Evolutionary conservation across 495 filamentous ascomycete genomes (phyloP), one percentile per base, ranked within the genome.

Genomic region (Penicillium angulare): DNA sequence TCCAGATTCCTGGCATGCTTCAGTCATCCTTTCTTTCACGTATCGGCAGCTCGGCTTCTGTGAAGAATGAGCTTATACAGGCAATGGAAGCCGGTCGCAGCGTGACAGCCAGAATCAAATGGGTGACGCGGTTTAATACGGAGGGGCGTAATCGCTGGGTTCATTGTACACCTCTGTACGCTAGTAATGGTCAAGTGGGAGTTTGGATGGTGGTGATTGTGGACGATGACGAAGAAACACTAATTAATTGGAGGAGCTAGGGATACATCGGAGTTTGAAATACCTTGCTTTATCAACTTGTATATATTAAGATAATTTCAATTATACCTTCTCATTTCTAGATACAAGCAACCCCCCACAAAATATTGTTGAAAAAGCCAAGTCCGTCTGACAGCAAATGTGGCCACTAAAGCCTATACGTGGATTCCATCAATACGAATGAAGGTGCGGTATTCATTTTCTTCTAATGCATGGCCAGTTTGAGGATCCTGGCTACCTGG

Each of bases 131-230:
- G 29, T 63, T 63, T 15, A 72, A 57, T 17, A 54, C 68, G 4
- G 67, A 79, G 44, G 78, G 76, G 3, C 70, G 76, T 6, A 64
- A 69, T 33, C 73, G 79, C 29, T 85, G 79, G 80, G 79, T 83
- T 10, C 79, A 83, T 52, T 85, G 81, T 53, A 85, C 81, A 20
- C 82, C 82, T 0, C 56, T 86, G 15, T 27, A 83, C 13, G 82
- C 81, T 3, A 73, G 63, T 42, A 79, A 83, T 57, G 77, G 78
- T 8, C 60, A 77, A n/a, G 69, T 83, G 5, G 81, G 81, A 18
- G 82, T 84, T 1, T 85, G 81, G 80, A 83, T 84, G 79, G 69
- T 84, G 3, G 75, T 85, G 3, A 69, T 85, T 41, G 79, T 85
- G 9, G 71, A 78, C 47, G 72, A 73, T 44, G 68, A 77, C 3